Percentiles rank a stretch among this genome's conserved stretches.
Conservation (phyloP, 176 grass and related monocot genomes). For the Oryza longistaminata region DNA sequence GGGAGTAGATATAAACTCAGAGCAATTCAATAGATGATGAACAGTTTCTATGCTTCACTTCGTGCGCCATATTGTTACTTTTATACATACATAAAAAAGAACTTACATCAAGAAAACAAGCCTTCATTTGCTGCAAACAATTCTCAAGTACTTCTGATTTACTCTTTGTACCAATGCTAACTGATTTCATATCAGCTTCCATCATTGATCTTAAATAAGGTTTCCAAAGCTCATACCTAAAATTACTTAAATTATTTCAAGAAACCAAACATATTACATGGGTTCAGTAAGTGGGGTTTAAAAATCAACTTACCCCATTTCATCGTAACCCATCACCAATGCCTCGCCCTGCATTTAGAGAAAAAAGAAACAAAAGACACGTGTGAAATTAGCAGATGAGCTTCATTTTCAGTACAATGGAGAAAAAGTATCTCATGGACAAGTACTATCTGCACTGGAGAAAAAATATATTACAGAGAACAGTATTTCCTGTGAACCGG, state of each 20-base stretch:
- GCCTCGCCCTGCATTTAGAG: constrained; percentile 82
- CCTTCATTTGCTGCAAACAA: constrained; percentile 97
- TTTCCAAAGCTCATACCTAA: constrained; percentile 98
- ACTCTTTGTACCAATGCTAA: constrained; percentile 88
- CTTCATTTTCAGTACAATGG: background rate
- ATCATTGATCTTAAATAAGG: constrained; percentile 96
- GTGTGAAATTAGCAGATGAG: background rate
- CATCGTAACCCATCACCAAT: constrained; percentile 97
- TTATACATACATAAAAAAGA: background rate
- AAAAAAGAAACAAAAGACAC: constrained; percentile 35
- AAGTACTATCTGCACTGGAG: background rate
- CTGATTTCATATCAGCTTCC: constrained; percentile 98
- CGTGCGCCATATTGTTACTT: background rate
- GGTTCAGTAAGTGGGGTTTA: constrained; percentile 16
- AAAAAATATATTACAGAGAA: background rate
- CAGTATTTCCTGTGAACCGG: background rate
- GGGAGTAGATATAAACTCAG: constrained; percentile 4
- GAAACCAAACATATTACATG: background rate
- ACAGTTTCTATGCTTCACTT: constrained; percentile 3
- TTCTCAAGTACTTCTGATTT: constrained; percentile 79
- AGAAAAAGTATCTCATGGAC: background rate
- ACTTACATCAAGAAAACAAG: constrained; percentile 97
- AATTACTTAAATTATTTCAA: constrained; percentile 22
- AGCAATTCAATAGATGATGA: constrained; percentile 14
- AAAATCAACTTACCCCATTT: constrained; percentile 85